A percentile compares a stretch with the other conserved stretches of the same genome.
phyloP scores from a whole-genome alignment of 768 basidiomycete species.

The Kwoniella europaea region DNA sequence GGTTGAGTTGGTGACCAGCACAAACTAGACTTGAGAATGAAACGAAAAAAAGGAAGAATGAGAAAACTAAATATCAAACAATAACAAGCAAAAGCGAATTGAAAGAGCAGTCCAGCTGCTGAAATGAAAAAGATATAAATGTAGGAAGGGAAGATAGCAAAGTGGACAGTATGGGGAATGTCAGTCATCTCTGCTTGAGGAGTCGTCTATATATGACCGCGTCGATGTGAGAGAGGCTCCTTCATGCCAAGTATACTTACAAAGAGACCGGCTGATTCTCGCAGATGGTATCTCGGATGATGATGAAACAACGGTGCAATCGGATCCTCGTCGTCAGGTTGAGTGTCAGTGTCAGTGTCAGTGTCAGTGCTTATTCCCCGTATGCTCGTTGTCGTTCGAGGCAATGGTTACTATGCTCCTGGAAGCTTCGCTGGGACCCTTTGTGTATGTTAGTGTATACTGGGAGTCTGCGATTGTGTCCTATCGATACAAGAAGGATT shows the following conservation, averaged over 20 bases:
- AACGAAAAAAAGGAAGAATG: not conserved
- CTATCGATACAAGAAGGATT: too few species aligned
- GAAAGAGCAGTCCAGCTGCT: conserved; percentile 13
- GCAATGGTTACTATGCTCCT: too few species aligned
- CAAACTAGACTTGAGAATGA: not conserved
- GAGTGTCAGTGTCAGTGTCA: not conserved
- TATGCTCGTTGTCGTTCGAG: too few species aligned
- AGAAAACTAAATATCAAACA: not conserved
- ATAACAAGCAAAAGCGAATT: not conserved
- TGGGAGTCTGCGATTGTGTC: too few species aligned
- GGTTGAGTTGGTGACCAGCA: conserved; percentile 2
- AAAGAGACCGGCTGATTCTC: not conserved
- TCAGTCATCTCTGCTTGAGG: not conserved
- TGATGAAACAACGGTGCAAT: not conserved
- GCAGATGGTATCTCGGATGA: not conserved
- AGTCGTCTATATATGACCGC: not conserved
- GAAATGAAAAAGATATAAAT: not conserved
- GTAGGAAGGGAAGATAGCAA: not conserved
- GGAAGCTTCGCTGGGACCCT: too few species aligned
- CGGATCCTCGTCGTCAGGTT: not conserved
- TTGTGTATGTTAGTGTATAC: too few species aligned
- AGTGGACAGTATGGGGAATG: not conserved
- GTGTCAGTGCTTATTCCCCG: not conserved
- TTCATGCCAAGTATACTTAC: not conserved
- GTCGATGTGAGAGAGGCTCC: not conserved